These are phyloP conservation scores for Penicillium manginii DNA, from an alignment of 495 filamentous ascomycete species.

Conservation along the genomic window DNA sequence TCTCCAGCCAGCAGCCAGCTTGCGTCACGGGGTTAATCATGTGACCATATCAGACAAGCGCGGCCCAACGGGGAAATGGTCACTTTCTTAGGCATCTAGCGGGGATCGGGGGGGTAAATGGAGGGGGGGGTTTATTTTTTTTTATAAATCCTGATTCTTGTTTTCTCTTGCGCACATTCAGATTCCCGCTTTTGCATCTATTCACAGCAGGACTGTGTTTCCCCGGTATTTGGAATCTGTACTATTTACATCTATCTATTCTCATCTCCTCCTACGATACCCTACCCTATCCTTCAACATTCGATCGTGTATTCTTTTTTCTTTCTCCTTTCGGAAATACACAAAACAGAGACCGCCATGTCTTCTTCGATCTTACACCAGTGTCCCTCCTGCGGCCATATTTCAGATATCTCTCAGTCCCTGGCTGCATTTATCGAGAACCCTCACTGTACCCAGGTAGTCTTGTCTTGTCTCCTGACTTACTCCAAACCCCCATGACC, in stretches of 20 bases:
- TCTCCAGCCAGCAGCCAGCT: no score
- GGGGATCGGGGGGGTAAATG: slow-evolving; percentile 5
- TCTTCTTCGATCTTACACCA: slow-evolving; percentile 40
- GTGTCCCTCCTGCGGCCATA: slow-evolving; percentile 43
- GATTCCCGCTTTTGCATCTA: no score
- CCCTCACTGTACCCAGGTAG: slow-evolving; percentile 44
- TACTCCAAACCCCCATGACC: neutral
- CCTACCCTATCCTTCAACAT: no score
- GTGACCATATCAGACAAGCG: slow-evolving; percentile 12
- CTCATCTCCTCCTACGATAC: no score
- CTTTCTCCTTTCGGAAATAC: neutral
- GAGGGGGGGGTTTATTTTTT: neutral
- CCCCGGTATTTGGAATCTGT: no score
- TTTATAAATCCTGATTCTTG: neutral
- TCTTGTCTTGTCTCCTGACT: neutral
- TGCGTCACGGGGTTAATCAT: slow-evolving; percentile 36
- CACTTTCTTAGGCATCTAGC: slow-evolving; percentile 12
- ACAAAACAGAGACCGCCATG: slow-evolving; percentile 23
- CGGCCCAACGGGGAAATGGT: slow-evolving; percentile 14
- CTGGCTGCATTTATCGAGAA: slow-evolving; percentile 38
- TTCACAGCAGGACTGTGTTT: no score
- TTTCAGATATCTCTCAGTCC: slow-evolving; percentile 37
- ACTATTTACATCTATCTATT: no score
- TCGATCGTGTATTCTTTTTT: neutral
- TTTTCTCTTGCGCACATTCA: neutral